Base-by-base conservation (phyloP, 2,329 filamentous ascomycete genomes). In the Tolypocladium ophioglossoides region DNA sequence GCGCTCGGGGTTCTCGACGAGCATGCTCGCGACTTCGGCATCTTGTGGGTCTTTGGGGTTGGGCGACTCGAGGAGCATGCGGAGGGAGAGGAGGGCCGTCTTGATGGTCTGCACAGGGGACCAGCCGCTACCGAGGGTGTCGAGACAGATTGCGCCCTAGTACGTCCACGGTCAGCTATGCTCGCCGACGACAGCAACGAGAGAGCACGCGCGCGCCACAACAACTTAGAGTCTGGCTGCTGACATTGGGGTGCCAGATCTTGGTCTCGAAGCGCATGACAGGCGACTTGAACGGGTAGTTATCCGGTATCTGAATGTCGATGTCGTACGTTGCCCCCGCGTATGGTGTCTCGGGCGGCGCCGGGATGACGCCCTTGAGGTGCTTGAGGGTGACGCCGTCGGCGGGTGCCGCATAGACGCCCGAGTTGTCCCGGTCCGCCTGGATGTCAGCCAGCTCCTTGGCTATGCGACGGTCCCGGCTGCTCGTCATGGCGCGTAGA, bases 41-140 rank as follows among this genome's bases (percentile, higher is more conserved):
- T 99, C 94, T 74, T 99, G 94, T 0, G 94, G 94, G 61, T 99
- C 94, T 64, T 92, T 95, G 0, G 94, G 92, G 69, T 99, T 95
- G 4, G 94, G 94, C 20, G 86, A 89, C 72, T 90, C 90, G 64
- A 99, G 87, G 20, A 99, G 83, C 61, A 91, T 92, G 69, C 96
- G 91, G 35, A 99, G 79, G 32, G 91, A 96, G 56, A 99, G 84
- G 48, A 99, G 82, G 39, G 92, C 90, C 22, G 90, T 95, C 74
- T 96, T 97, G 70, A 99, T 92, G 16, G 92, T 99, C 57, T 96
- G 81, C 27, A 99, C 91, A 0, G 94, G 94, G 7, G 92, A 96
- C 94, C 94, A 99, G 62, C 88, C 90, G 14, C 82, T 82, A 11
- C 87, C 86, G 18, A 99, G 80, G 0, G 91, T 97, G 68, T 99